phyloP scores from a whole-genome alignment of 352 stramenopile genomes.

The Phytophthora parvispora region DNA sequence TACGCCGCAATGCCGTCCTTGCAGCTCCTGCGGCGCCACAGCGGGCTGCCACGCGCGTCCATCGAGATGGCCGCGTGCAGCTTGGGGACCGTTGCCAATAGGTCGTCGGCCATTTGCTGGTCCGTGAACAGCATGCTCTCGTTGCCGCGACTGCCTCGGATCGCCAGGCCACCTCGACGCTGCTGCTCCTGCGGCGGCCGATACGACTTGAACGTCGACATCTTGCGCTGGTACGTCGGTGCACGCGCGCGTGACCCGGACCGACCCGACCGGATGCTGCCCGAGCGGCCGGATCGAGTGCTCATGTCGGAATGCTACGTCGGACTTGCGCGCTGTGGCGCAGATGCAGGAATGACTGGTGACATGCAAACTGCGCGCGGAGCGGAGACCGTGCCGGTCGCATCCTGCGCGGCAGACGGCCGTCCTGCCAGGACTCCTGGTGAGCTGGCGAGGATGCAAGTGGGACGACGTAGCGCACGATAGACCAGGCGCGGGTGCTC shows the following conservation, averaged over 20 bases:
- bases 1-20: conserved; percentile 51
- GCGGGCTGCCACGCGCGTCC: conserved; percentile 22
- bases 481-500: conserved; percentile 7
- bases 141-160: conserved; percentile 26
- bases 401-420: conserved; percentile 15
- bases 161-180: conserved; percentile 20
- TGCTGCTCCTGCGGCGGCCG: conserved; percentile 28
- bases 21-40: conserved; percentile 43
- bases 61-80: conserved; percentile 38
- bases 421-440: no score
- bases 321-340: neutral
- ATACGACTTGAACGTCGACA: conserved; percentile 31
- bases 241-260: conserved; percentile 12
- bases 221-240: conserved; percentile 21
- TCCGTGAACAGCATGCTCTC: conserved; percentile 41
- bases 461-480: conserved; percentile 9
- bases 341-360: conserved; percentile 8
- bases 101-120: conserved; percentile 47
- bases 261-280: conserved; percentile 9
- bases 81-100: conserved; percentile 43
- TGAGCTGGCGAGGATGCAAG: conserved; percentile 17
- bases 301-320: conserved; percentile 23
- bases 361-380: neutral
- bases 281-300: conserved; percentile 25
- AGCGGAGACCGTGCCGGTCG: conserved; percentile 19